Conservation (phyloP, 2,329 filamentous ascomycete species). For the Calonectria pteridis region DNA sequence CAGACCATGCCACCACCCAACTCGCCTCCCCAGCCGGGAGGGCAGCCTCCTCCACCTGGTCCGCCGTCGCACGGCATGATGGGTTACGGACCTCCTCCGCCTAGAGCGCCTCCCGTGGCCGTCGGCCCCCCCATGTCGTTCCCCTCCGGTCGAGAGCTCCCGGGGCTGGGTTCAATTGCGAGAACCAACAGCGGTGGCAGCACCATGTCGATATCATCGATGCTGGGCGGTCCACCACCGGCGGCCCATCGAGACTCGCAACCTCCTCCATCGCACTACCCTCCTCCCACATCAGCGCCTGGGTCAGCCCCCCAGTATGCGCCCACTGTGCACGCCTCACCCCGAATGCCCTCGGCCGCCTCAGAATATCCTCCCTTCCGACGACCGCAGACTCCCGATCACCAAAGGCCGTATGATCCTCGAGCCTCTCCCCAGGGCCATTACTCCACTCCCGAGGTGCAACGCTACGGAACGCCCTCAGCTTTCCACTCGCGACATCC, state of each 20-base stretch:
- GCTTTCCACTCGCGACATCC: constrained; percentile 65
- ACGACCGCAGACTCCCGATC: constrained; percentile 81
- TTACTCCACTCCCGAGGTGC: constrained; percentile 69
- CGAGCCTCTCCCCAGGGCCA: constrained; percentile 63
- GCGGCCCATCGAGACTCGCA: constrained; percentile 56
- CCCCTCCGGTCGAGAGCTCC: constrained; percentile 64
- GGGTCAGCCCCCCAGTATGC: constrained; percentile 61
- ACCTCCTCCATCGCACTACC: constrained; percentile 56
- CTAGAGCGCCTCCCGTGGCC: constrained; percentile 57
- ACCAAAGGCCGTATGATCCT: constrained; percentile 66
- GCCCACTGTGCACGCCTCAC: constrained; percentile 66
- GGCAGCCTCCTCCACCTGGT: constrained; percentile 45
- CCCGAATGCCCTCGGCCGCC: constrained; percentile 65
- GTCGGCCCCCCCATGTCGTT: constrained; percentile 61
- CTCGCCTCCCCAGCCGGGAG: constrained; percentile 57
- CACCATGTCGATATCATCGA: constrained; percentile 73
- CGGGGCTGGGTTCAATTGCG: constrained; percentile 63
- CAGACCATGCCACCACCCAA: constrained; percentile 61
- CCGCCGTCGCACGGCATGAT: constrained; percentile 50
- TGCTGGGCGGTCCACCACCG: constrained; percentile 66
- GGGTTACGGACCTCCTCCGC: constrained; percentile 60
- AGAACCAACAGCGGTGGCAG: constrained; percentile 61
- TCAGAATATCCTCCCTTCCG: constrained; percentile 73
- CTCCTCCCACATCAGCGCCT: constrained; percentile 55
- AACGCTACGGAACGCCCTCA: constrained; percentile 71